Conservation (phyloP, 345 rosid species). For the Lagerstroemia speciosa region DNA sequence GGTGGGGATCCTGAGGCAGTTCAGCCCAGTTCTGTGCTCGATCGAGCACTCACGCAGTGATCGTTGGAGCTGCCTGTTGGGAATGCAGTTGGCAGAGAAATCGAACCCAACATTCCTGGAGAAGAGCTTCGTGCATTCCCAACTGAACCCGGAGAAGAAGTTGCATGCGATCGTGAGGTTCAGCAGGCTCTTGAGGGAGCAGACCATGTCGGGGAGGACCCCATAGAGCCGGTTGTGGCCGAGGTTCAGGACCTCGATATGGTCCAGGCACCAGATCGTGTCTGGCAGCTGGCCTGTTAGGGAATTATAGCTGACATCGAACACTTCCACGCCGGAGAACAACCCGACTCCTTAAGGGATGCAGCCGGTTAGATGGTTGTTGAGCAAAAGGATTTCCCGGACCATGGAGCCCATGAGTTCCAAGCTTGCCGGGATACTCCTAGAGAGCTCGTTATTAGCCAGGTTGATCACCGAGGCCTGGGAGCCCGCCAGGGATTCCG, state of each 20-base stretch:
- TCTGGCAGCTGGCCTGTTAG: slow-evolving; percentile 83
- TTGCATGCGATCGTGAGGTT: slow-evolving; percentile 76
- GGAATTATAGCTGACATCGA: slow-evolving; percentile 71
- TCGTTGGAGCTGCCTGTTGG: slow-evolving; percentile 64
- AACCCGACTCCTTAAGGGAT: slow-evolving; percentile 80
- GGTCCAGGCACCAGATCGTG: slow-evolving; percentile 53
- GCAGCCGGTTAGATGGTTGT: slow-evolving; percentile 85
- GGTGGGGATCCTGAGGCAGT: slow-evolving; percentile 63
- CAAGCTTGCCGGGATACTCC: slow-evolving; percentile 57
- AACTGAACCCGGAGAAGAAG: slow-evolving; percentile 87
- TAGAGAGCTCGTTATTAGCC: slow-evolving; percentile 59
- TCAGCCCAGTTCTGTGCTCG: slow-evolving; percentile 54
- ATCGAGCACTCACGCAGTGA: slow-evolving; percentile 64
- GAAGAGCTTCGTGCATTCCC: slow-evolving; percentile 46
- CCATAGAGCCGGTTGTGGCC: slow-evolving; percentile 77
- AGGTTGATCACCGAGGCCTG: slow-evolving; percentile 91
- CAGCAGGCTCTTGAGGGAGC: slow-evolving; percentile 47
- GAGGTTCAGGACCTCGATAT: slow-evolving; percentile 62
- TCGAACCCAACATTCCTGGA: slow-evolving; percentile 60
- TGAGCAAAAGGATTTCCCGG: slow-evolving; percentile 68
- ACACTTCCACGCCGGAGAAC: slow-evolving; percentile 58
- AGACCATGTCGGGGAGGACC: slow-evolving; percentile 54
- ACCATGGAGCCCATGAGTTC: slow-evolving; percentile 43
- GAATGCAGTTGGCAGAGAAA: slow-evolving; percentile 69
- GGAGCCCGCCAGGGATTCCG: slow-evolving; percentile 55